phyloP scores from a whole-genome alignment of 2,329 filamentous ascomycete genomes.

The Phialocephala sp. region DNA sequence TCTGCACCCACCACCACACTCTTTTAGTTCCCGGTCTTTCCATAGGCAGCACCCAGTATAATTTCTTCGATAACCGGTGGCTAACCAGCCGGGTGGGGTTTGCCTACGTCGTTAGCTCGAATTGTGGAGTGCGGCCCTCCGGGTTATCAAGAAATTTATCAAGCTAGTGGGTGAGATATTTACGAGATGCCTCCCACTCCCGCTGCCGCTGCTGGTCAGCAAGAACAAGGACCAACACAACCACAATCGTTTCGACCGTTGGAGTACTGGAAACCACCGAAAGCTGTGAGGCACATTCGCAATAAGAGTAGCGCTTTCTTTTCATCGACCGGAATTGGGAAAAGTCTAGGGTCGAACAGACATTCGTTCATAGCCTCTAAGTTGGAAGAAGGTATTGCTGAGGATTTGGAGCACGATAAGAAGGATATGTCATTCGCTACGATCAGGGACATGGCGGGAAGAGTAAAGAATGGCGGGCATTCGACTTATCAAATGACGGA shows the following conservation, averaged over 20 bases:
- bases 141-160: conserved; percentile 9
- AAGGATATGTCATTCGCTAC: conserved; percentile 29
- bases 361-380: conserved; percentile 19
- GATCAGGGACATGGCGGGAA: conserved; percentile 23
- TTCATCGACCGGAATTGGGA: conserved; percentile 12
- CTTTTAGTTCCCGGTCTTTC: background rate
- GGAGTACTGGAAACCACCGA: conserved; percentile 39
- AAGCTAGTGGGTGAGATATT: background rate
- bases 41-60: background rate
- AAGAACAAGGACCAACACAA: conserved; percentile 23
- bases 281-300: conserved; percentile 32
- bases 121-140: background rate
- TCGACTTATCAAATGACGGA: conserved; percentile 15
- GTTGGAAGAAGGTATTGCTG: conserved; percentile 17
- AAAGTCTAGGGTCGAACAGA: background rate
- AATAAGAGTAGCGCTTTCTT: conserved; percentile 28
- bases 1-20: background rate
- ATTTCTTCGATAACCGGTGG: background rate
- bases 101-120: background rate
- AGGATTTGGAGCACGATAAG: conserved; percentile 15
- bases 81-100: conserved; percentile 1
- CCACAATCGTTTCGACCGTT: conserved; percentile 30
- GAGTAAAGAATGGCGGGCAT: conserved; percentile 15
- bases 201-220: conserved; percentile 2
- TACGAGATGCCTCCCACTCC: conserved; percentile 6